Evolutionary conservation across 2,329 filamentous ascomycete species (phyloP).

Genomic region (Sporothrix sp.): DNA sequence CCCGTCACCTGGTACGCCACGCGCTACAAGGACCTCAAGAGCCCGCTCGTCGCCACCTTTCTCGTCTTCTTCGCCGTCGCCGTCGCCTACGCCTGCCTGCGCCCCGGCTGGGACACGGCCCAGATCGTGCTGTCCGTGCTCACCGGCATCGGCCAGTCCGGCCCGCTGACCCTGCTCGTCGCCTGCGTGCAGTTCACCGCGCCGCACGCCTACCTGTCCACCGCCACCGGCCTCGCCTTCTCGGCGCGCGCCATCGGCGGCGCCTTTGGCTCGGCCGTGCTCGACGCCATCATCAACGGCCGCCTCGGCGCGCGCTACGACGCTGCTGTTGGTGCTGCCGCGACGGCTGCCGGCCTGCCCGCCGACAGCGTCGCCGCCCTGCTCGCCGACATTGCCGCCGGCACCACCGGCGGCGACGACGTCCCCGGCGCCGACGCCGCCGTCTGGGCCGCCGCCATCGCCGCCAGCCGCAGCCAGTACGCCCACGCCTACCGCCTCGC

Average conservation of each 20-base stretch:
- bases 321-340: constrained; percentile 31
- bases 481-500: constrained; percentile 39
- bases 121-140: constrained; percentile 41
- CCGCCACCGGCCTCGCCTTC: constrained; percentile 43
- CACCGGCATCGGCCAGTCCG: constrained; percentile 38
- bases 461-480: constrained; percentile 36
- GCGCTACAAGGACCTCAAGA: constrained; percentile 38
- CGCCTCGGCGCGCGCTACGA: constrained; percentile 32
- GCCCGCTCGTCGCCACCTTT: constrained; percentile 37
- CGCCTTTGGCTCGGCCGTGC: constrained; percentile 42
- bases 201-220: constrained; percentile 42
- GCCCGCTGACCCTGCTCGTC: constrained; percentile 39
- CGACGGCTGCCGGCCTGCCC: constrained; percentile 34
- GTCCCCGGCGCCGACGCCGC: constrained; percentile 29
- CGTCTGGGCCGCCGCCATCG: constrained; percentile 29
- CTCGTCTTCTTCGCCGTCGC: constrained; percentile 35
- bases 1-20: constrained; percentile 38
- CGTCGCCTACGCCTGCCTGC: constrained; percentile 37
- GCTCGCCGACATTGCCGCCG: constrained; percentile 30
- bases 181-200: constrained; percentile 44
- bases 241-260: constrained; percentile 43
- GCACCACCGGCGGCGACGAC: constrained; percentile 21
- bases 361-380: constrained; percentile 28
- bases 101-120: constrained; percentile 32
- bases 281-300: constrained; percentile 43